These are phyloP conservation scores for Pyrenochaeta sp. DNA, from an alignment of 2,329 filamentous ascomycete genomes.

Conservation along the genomic window DNA sequence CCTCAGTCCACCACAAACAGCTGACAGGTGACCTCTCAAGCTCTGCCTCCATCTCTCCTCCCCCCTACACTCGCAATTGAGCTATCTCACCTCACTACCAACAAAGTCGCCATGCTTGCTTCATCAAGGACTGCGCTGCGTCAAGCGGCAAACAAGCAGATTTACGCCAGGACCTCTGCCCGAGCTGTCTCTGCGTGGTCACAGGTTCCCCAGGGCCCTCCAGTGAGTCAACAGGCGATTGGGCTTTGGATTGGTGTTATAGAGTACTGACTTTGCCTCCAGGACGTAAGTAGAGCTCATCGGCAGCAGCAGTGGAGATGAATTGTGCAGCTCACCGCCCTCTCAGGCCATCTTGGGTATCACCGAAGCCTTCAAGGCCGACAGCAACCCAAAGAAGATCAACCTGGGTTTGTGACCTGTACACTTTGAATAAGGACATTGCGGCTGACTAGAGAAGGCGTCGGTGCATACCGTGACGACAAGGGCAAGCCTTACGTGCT, in stretches of 20 bases:
- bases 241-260: conserved; percentile 14
- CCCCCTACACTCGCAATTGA: conserved; percentile 10
- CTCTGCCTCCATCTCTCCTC: conserved; percentile 16
- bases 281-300: conserved; percentile 46
- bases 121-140: conserved; percentile 50
- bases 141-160: conserved; percentile 47
- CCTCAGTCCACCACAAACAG: conserved; percentile 32
- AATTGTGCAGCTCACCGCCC: conserved; percentile 31
- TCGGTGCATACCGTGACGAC: conserved; percentile 98
- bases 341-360: conserved; percentile 82
- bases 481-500: conserved; percentile 98
- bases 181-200: conserved; percentile 85
- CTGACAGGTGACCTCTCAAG: conserved; percentile 8
- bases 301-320: conserved; percentile 1
- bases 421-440: neutral
- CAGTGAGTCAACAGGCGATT: conserved; percentile 67
- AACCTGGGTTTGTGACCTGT: conserved; percentile 75
- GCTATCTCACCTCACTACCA: conserved; percentile 5
- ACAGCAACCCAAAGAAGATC: conserved; percentile 93
- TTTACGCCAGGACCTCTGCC: conserved; percentile 51
- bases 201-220: conserved; percentile 91
- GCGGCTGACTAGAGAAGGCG: conserved; percentile 65
- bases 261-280: conserved; percentile 27
- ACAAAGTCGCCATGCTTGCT: conserved; percentile 43
- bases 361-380: conserved; percentile 99